Evolutionary conservation across 2,329 filamentous ascomycete genomes (phyloP), one percentile per base, ranked within the genome.

Genomic region (Pyrenophora teres): DNA sequence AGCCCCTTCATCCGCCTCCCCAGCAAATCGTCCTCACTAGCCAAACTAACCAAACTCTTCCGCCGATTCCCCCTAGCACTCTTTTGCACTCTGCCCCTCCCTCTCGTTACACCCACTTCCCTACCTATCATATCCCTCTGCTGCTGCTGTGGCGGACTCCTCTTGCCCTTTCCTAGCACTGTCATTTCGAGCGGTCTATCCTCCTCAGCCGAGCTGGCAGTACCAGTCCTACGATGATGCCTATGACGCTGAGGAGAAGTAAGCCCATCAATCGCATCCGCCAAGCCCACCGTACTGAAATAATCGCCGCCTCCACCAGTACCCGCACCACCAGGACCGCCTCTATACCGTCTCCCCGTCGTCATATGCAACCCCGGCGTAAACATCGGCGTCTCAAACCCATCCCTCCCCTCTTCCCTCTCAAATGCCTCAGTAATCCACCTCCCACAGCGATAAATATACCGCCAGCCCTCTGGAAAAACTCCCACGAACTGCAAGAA

Each of bases 401-500:
- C 56, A 9, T 54, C 52, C 2, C 49, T 42, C 0, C 45, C 47
- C 44, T 72, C 68, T 35, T 74, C 69, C 0, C 74, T 78, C 74
- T 78, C 48, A 75, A 96, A 93, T 0, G 92, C 81, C 23, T 92
- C 86, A 40, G 87, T 81, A 62, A 97, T 92, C 93, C 93, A 97
- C 13, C 80, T 77, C 0, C 86, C 87, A 57, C 89, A 90, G 30
- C 88, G 83, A 59, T 88, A 85, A 63, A 97, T 89, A 68, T 95
- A 87, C 65, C 87, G 88, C 90, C 92, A 96, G 1, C 90, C 92
- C 7, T 94, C 90, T 0, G 92, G 92, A 63, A 95, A 99, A 3
- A 97, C 80, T 1, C 84, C 81, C 0, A 91, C 90, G 68, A 99
- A 96, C 69, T 97, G 92, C 63, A 97, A 76, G 73, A 99, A 99